Base-by-base conservation (phyloP, 129 eudicot genomes). In the Lactuca sativa region DNA sequence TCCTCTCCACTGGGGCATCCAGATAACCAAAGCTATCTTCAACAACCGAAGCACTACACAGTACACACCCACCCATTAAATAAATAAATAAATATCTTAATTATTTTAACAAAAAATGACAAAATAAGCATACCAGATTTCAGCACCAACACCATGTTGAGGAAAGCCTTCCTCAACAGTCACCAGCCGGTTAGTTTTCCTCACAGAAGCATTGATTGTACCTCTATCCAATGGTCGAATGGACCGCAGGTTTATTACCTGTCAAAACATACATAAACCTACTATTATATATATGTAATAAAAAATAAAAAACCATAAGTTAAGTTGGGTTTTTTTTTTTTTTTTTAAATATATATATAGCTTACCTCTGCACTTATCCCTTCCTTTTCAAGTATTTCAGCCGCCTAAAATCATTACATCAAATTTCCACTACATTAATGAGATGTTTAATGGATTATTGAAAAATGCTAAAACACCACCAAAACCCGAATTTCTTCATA, bases 81-180 rank as follows among this genome's bases (percentile, higher is more conserved):
- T 74, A 15, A 30, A 44, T 33, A 36, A 6, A 37, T 51, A 61
- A 6, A 36, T 41, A 6, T 14, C 51, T 13, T 25, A 25, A 55
- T 36, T 61, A 36, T 43, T 2, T 14, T 17, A 4, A 54, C 2
- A 47, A 58, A 47, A 65, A 34, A 8, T 9, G 59, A 1, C 17
- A 72, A 72, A 51, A 59, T 16, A 18, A 37, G 15, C 3, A 15
- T 71, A 89, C 96, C 96, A 83, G 79, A 89, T 89, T 75, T 89
- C 96, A 74, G 96, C 96, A 12, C 96, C 93, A 66, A 89, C 82
- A 56, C 96, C 96, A 62, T 90, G 93, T 44, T 86, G 93, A 72
- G 93, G 93, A 36, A 86, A 86, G 58, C 90, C 90, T 81, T 90
- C 96, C 78, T 90, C 96, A 44, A 90, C 86, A 3, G 96, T 90